Base-by-base conservation (phyloP, 345 rosid species). In the Rhizophora apiculata region DNA sequence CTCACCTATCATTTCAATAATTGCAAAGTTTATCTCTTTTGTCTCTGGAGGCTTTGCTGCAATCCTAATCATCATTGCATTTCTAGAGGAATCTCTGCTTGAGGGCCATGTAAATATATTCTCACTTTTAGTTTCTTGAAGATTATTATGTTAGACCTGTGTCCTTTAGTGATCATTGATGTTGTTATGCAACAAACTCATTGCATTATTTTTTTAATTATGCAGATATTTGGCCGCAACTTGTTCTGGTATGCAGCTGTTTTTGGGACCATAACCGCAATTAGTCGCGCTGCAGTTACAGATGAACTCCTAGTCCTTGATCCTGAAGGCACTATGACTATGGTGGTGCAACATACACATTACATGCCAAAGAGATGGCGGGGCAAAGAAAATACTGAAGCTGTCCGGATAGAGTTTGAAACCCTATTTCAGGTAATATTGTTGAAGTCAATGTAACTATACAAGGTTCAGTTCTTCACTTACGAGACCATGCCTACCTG, bases 361-460 rank as follows among this genome's bases (percentile, higher is more conserved):
- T 88, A 85, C 81, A 88, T 96, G 96, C 99, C 99, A 64, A 96
- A 96, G 82, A 83, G 89, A 81, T 96, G 99, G 98, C 95, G 96
- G 64, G 88, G 93, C 68, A 92, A 79, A 76, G 98, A 88, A 80
- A 89, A 85, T 74, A 88, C 91, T 56, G 90, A 90, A 75, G 81
- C 63, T 22, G 98, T 92, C 31, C 88, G 92, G 61, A 48, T 79
- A 69, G 97, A 96, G 77, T 88, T 96, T 78, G 99, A 88, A 83
- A 89, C 94, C 67, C 72, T 96, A 49, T 96, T 90, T 83, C 98
- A 96, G 98, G 99, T 96, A 84, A 70, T 39, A 29, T 18, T 32
- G 27, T 53, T 66, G 62, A 52, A 56, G 32, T 39, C 34, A 15
- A 16, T 31, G 21, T 65, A 10, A 20, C 46, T 30, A 26, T 36